Evolutionary conservation across 2,329 filamentous ascomycete genomes (phyloP).

Genomic region (Meredithiella fracta): DNA sequence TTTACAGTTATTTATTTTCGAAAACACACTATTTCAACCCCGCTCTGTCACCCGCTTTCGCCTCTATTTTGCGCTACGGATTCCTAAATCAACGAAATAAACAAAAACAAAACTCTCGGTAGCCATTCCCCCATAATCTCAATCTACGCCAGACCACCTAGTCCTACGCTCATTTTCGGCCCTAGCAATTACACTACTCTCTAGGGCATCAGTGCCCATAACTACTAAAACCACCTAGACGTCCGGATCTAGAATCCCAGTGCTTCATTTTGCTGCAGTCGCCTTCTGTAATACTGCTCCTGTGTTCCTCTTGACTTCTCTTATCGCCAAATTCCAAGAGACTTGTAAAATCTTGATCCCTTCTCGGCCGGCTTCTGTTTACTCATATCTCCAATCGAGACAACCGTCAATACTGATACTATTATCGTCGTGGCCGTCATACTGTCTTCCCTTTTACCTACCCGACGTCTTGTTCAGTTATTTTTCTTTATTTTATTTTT

Average conservation of each 20-base stretch:
- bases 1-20: neutral
- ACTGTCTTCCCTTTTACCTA: too few species aligned
- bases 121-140: neutral
- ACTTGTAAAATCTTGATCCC: neutral
- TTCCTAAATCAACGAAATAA: neutral
- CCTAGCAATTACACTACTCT: neutral
- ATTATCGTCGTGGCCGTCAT: too few species aligned
- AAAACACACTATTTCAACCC: neutral
- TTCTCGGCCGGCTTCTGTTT: neutral
- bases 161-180: neutral
- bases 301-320: neutral
- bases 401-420: too few species aligned
- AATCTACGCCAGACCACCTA: neutral
- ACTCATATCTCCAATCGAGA: too few species aligned
- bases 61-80: neutral
- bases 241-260: neutral
- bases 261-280: neutral
- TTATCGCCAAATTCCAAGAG: neutral
- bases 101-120: neutral
- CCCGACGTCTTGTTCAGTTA: too few species aligned
- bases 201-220: neutral
- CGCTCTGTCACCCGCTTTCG: neutral
- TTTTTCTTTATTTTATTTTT: too few species aligned
- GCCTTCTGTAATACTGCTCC: neutral
- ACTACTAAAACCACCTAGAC: too few species aligned